phyloP scores from a whole-genome alignment of 306 rosid species.

The Vigna mungo region DNA sequence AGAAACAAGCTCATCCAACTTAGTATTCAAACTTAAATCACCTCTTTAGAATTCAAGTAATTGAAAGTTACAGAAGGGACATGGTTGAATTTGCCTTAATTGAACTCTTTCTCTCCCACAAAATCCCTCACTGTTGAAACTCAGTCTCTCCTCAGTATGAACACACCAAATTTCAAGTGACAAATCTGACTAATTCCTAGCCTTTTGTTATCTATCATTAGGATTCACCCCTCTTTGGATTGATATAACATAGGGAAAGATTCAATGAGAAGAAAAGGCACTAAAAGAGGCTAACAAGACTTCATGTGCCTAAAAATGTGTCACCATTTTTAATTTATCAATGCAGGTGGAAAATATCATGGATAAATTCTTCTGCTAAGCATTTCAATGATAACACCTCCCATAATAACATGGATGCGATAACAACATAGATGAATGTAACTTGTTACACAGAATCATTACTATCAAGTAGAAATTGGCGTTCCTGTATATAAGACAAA shows the following conservation, averaged over 20 bases:
- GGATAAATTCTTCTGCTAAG: neutral
- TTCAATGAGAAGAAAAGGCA: neutral
- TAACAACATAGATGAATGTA: neutral
- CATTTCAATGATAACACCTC: constrained; percentile 23
- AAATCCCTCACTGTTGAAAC: no score
- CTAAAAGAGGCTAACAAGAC: neutral
- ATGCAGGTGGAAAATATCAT: neutral
- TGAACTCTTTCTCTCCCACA: no score
- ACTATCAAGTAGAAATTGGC: constrained; percentile 10
- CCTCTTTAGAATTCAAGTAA: no score
- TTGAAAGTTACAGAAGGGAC: no score
- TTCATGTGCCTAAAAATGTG: neutral
- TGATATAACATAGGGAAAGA: neutral
- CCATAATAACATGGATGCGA: neutral
- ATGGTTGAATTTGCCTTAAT: no score
- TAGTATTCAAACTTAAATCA: no score
- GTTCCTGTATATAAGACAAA: constrained; percentile 14
- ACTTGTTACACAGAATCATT: constrained; percentile 1
- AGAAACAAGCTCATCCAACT: no score
- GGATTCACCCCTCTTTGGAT: neutral
- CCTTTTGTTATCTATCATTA: no score
- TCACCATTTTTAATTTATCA: neutral
- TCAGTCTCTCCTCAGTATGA: no score
- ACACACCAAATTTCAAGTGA: no score
- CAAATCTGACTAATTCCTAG: no score